Evolutionary conservation across 2,329 filamentous ascomycete genomes (phyloP).

Genomic region (Microdochium nivale): DNA sequence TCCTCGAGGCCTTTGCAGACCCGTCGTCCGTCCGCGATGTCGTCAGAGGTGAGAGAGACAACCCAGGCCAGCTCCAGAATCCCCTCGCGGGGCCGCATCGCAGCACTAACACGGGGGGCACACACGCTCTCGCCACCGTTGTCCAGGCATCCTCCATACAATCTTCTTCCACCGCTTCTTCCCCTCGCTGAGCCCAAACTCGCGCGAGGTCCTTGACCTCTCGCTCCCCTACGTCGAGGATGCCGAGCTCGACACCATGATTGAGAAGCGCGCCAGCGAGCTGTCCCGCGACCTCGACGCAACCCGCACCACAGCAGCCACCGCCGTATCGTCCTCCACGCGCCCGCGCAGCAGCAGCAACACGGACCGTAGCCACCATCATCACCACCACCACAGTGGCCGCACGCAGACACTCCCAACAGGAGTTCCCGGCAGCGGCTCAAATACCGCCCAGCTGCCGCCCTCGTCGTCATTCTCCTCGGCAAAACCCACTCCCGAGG

Average conservation of each 20-base stretch:
- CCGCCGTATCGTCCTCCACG: background rate
- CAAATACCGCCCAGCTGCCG: too few relatives aligned
- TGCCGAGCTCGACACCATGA: constrained; percentile 83
- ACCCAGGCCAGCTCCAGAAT: constrained; percentile 2
- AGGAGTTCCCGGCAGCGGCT: too few relatives aligned
- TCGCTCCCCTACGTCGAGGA: constrained; percentile 86
- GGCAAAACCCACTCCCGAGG: constrained; percentile 4
- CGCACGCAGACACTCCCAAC: background rate
- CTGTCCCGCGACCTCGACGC: constrained; percentile 70
- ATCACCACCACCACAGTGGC: background rate
- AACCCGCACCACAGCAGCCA: constrained; percentile 31
- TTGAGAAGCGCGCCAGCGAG: constrained; percentile 75
- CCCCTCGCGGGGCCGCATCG: constrained; percentile 6
- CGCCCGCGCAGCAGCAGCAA: background rate
- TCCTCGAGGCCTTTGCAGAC: constrained; percentile 89
- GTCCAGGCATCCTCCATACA: constrained; percentile 86
- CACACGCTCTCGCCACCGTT: too few relatives aligned
- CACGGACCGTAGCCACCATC: too few relatives aligned
- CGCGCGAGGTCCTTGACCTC: constrained; percentile 83
- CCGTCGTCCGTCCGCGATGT: constrained; percentile 84
- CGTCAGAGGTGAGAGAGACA: constrained; percentile 62
- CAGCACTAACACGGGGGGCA: constrained; percentile 3
- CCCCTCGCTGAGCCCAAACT: constrained; percentile 71
- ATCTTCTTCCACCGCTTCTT: constrained; percentile 99
- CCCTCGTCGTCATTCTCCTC: background rate